Conservation (phyloP, 108 stramenopile species). For the Skeletonema grethae region DNA sequence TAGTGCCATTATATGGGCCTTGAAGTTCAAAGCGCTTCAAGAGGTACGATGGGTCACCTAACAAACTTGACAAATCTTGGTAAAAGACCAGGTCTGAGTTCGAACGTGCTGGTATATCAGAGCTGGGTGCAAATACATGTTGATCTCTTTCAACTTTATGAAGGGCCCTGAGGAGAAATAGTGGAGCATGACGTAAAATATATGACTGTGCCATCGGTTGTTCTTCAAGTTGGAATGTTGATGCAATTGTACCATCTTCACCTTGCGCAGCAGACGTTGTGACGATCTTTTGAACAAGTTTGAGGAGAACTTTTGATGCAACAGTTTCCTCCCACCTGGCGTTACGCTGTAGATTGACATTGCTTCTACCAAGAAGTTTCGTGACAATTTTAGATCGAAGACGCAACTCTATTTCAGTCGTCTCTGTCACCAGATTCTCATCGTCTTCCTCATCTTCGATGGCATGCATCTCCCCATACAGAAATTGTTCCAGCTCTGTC, state of each 20-base stretch:
- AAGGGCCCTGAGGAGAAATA: constrained; percentile 29
- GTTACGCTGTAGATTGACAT: not conserved
- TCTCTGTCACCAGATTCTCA: constrained; percentile 11
- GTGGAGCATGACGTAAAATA: constrained; percentile 26
- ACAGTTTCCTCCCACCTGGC: constrained; percentile 5
- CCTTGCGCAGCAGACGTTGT: not conserved
- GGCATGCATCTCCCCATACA: constrained; percentile 40
- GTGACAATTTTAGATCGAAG: constrained; percentile 28
- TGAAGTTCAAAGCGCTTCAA: constrained; percentile 32
- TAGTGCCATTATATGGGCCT: constrained; percentile 42
- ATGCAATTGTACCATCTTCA: not conserved
- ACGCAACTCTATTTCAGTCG: constrained; percentile 34
- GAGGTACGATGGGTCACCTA: constrained; percentile 22
- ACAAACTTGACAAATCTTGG: constrained; percentile 29
- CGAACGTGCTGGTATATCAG: not conserved
- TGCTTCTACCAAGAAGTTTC: constrained; percentile 1
- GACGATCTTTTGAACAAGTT: not conserved
- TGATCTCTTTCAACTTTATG: not conserved
- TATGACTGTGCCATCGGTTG: constrained; percentile 38
- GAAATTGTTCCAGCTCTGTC: constrained; percentile 31
- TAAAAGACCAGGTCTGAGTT: constrained; percentile 4
- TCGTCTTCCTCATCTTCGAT: constrained; percentile 22
- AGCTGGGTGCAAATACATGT: not conserved
- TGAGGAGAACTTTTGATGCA: constrained; percentile 18
- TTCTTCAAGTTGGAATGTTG: not conserved